Evolutionary conservation across 2,329 filamentous ascomycete species (phyloP).

Genomic region (Hymenoscyphus occultus): DNA sequence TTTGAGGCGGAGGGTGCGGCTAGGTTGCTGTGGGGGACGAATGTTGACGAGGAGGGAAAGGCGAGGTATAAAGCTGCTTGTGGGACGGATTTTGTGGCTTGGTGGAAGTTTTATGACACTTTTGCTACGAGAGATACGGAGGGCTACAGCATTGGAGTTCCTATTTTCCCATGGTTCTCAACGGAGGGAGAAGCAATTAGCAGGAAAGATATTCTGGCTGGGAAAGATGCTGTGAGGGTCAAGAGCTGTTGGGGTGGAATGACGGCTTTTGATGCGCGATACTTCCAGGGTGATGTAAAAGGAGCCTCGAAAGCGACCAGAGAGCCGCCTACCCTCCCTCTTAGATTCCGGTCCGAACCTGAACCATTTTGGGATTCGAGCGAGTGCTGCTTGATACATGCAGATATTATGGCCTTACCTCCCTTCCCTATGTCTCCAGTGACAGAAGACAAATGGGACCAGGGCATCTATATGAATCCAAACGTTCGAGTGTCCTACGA

Average conservation of each 20-base stretch:
- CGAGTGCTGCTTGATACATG: constrained; percentile 60
- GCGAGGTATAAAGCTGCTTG: constrained; percentile 65
- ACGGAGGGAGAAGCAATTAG: constrained; percentile 50
- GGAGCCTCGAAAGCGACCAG: not conserved
- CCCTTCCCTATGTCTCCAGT: constrained; percentile 12
- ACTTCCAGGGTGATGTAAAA: constrained; percentile 46
- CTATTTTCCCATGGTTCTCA: constrained; percentile 67
- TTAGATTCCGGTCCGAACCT: constrained; percentile 52
- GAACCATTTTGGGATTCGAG: constrained; percentile 62
- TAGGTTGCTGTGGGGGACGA: constrained; percentile 60
- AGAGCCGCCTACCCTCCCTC: constrained; percentile 19
- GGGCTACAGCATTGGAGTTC: constrained; percentile 60
- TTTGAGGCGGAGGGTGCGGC: constrained; percentile 51
- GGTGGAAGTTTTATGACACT: constrained; percentile 69
- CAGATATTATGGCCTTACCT: constrained; percentile 42
- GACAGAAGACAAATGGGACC: constrained; percentile 39
- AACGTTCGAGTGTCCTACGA: constrained; percentile 71
- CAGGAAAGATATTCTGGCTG: constrained; percentile 59
- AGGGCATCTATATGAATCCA: constrained; percentile 70
- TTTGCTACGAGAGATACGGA: constrained; percentile 68
- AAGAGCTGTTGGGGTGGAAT: constrained; percentile 77
- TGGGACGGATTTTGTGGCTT: constrained; percentile 66
- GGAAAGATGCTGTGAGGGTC: constrained; percentile 64
- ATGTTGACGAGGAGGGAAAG: constrained; percentile 48
- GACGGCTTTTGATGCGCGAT: constrained; percentile 61